Evolutionary conservation across 192 early-diverging fungal genomes (phyloP), one percentile per base, ranked within the genome.

Genomic region (Helicostylum pulchrum): DNA sequence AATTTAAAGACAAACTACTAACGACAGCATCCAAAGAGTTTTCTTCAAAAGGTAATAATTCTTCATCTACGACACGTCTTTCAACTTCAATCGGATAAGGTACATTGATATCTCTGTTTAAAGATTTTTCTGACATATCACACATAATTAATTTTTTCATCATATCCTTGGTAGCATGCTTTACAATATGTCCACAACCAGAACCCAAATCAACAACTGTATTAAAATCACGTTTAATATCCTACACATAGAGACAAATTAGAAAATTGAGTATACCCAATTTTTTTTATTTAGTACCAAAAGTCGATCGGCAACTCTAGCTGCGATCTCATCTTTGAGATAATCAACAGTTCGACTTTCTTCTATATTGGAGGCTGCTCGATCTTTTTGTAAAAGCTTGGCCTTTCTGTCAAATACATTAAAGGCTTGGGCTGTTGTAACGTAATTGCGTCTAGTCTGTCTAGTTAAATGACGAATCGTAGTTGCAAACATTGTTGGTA

Each of bases 191-290:
- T 15, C 96, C 96, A 49, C 87, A 83, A 7, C 94, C 94, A 34
- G 91, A 83, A 7, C 94, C 94, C 53, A 96, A 70, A 74, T 98
- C 96, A 5, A 98, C 88, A 0, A 98, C 85, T 10, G 83, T 90
- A 60, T 83, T 76, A 77, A 90, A 94, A 49, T 88, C 79, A 39
- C 93, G 87, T 71, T 95, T 95, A 65, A 98, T 93, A 66, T 98
- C 96, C 88, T 89, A 69, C 36, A 23, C 39, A 17, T 6, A 39
- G 2, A 53, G 3, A 26, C 0, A 4, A 15, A 61, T 47, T 45
- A 31, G 53, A 12, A 48, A 15, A 9, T 11, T 19, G 31, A 34
- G 53, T 56, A 26, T 53, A 15, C 17, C 31, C n/a, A 56, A 30
- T 20, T 34, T 7, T 34, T 36, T 30, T 14, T 4, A 11, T 48